These are phyloP conservation scores for Tylopilus vinaceipallidus DNA, from an alignment of 768 basidiomycete species.

Conservation along the genomic window DNA sequence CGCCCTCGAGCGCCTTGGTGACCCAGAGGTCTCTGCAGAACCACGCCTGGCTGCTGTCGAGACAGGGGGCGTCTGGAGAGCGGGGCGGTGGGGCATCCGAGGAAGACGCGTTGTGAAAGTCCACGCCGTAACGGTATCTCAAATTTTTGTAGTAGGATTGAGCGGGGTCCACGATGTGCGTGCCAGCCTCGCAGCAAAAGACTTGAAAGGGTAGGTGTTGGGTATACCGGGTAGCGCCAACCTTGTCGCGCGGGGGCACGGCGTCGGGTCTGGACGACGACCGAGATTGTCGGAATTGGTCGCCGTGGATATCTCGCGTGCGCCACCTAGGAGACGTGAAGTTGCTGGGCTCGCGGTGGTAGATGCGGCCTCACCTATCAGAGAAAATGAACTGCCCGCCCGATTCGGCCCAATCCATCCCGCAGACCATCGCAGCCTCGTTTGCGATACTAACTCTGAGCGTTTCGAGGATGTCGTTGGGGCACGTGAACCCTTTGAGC, in stretches of 20 bases:
- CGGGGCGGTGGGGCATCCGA: constrained; percentile 54
- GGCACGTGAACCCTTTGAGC: constrained; percentile 99
- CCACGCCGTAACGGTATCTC: constrained; percentile 74
- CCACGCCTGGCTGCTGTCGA: constrained; percentile 97
- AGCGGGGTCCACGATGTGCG: constrained; percentile 92
- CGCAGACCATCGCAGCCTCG: constrained; percentile 96
- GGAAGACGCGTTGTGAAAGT: constrained; percentile 77
- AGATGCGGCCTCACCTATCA: constrained; percentile 62
- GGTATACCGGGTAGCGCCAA: constrained; percentile 79
- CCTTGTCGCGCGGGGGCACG: constrained; percentile 87
- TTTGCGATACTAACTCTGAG: constrained; percentile 88
- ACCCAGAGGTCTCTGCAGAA: constrained; percentile 98
- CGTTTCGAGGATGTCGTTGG: constrained; percentile 95
- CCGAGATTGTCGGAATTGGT: constrained; percentile 96
- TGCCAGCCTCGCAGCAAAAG: constrained; percentile 98
- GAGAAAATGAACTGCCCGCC: constrained; percentile 98
- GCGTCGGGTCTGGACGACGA: constrained; percentile 88
- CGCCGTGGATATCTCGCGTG: constrained; percentile 96
- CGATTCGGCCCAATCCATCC: constrained; percentile 99
- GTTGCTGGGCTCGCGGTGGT: neutral
- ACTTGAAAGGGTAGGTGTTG: constrained; percentile 97
- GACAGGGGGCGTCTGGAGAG: constrained; percentile 79
- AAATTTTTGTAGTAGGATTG: constrained; percentile 96
- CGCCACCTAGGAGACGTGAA: constrained; percentile 65
- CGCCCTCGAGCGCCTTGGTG: constrained; percentile 76